A percentile compares a stretch with the other conserved stretches of the same genome.
phyloP scores from a whole-genome alignment of 768 basidiomycete species.

The Kwoniella dendrophila region DNA sequence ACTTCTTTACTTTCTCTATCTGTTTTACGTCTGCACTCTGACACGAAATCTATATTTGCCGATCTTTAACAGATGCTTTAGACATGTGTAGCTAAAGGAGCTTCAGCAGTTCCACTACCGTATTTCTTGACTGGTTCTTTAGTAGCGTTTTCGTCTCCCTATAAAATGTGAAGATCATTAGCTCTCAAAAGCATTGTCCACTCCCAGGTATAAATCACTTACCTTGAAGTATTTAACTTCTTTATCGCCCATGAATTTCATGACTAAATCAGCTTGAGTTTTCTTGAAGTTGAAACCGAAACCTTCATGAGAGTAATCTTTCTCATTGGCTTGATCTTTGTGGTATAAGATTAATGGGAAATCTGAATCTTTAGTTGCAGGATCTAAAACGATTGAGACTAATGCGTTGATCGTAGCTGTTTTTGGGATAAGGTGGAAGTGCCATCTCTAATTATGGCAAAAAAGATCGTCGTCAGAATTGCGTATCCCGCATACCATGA shows the following conservation, averaged over 20 bases:
- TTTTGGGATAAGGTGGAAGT: constrained; percentile 58
- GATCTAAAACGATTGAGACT: constrained; percentile 58
- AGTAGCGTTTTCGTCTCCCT: constrained; percentile 47
- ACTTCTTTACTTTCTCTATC: not conserved
- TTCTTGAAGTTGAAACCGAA: constrained; percentile 60
- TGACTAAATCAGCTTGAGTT: constrained; percentile 57
- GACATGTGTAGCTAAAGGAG: constrained; percentile 34
- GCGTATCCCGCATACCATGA: not conserved
- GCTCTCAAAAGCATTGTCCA: not conserved
- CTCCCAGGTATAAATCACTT: not conserved
- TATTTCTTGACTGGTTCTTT: constrained; percentile 48
- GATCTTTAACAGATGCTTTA: too few relatives aligned
- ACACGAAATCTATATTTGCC: too few relatives aligned
- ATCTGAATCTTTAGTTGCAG: constrained; percentile 58
- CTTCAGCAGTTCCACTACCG: constrained; percentile 40
- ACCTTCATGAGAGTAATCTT: constrained; percentile 59
- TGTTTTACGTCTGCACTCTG: not conserved
- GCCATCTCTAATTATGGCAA: constrained; percentile 53
- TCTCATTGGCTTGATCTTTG: constrained; percentile 56
- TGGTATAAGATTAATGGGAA: constrained; percentile 54
- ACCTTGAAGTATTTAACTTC: constrained; percentile 48
- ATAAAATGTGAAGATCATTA: not conserved
- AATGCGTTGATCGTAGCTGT: constrained; percentile 59
- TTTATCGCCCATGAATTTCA: constrained; percentile 34
- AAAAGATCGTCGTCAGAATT: not conserved